A percentile compares a stretch with the other conserved stretches of the same genome.
Evolutionary conservation across 73 alveolate species (phyloP).

Genomic region (Paramecium biaurelia): DNA sequence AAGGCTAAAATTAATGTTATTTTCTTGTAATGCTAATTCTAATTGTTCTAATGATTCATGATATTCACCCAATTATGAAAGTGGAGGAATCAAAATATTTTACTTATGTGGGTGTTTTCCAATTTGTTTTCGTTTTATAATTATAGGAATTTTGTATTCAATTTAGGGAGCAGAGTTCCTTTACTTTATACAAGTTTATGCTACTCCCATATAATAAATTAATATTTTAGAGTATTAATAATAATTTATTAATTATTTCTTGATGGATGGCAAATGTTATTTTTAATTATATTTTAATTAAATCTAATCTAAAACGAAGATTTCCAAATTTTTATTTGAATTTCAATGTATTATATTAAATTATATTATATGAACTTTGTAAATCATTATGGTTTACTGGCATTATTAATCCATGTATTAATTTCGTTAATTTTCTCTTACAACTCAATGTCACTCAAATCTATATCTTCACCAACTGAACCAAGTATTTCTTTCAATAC

Average conservation of each 20-base stretch:
- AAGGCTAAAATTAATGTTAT: not conserved
- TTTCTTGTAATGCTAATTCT: not conserved
- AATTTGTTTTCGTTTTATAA: not conserved
- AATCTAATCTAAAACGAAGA: not conserved
- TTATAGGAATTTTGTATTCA: not conserved
- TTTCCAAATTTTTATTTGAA: not conserved
- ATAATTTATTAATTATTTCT: not conserved
- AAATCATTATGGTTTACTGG: not conserved
- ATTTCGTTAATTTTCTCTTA: not conserved
- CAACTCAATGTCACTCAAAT: not conserved
- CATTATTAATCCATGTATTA: not conserved
- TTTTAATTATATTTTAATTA: not conserved
- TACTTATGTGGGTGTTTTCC: slow-evolving; percentile 11
- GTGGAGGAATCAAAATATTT: slow-evolving; percentile 21
- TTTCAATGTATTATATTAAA: not conserved
- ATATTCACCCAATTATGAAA: slow-evolving; percentile 4
- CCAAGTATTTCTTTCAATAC: not conserved
- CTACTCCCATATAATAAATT: slow-evolving; percentile 14
- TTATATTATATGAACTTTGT: not conserved
- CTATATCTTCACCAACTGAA: not conserved
- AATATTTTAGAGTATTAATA: not conserved
- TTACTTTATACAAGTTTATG: not conserved
- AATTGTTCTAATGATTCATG: not conserved
- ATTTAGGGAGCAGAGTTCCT: slow-evolving; percentile 10
- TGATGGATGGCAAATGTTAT: not conserved